Evolutionary conservation across 192 early-diverging fungal species (phyloP), one percentile per base, ranked within the genome.

Genomic region (Funneliformis geosporum): DNA sequence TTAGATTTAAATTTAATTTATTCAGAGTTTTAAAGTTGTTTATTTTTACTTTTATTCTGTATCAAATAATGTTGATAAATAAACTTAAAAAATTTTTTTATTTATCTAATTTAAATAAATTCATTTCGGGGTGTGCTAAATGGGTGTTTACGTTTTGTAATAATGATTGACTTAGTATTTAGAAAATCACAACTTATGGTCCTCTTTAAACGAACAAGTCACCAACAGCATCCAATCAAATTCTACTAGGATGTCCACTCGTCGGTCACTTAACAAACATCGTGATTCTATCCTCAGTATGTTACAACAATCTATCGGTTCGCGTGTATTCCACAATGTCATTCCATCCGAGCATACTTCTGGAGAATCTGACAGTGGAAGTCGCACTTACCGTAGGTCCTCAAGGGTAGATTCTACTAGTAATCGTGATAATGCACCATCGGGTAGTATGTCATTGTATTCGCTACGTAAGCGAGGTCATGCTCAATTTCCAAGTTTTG

Each of bases 131-230:
- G 18, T 38, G 47, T 69, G 16, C 40, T 67, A 18, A 46, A 67
- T 75, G 33, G 67, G 67, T 21, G 33, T 18, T 43, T 69, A 39
- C 8, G 14, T 18, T n/a, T 39, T 40, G 21, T 43, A 39, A 43
- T n/a, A 69, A 43, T 44, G 40, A 39, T 42, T 25, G n/a, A 61
- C 25, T 50, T 71, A 87, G 86, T 84, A 80, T 76, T 77, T 83
- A n/a, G 76, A 80, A 46, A 73, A 76, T 50, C 79, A 84, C 46
- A 80, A 85, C 66, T 69, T 90, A 21, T 88, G 88, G 88, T 87
- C 88, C 39, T 82, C 84, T 43, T 83, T 86, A 10, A 86, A 84
- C 21, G 82, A 86, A 14, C 79, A 88, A 60, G 79, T 88, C 10
- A 83, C 85, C 8, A 85, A 82, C 40, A 84, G 71, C 28, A 40